Conservation (phyloP, 495 filamentous ascomycete species). For the Usnea hakonensis region DNA sequence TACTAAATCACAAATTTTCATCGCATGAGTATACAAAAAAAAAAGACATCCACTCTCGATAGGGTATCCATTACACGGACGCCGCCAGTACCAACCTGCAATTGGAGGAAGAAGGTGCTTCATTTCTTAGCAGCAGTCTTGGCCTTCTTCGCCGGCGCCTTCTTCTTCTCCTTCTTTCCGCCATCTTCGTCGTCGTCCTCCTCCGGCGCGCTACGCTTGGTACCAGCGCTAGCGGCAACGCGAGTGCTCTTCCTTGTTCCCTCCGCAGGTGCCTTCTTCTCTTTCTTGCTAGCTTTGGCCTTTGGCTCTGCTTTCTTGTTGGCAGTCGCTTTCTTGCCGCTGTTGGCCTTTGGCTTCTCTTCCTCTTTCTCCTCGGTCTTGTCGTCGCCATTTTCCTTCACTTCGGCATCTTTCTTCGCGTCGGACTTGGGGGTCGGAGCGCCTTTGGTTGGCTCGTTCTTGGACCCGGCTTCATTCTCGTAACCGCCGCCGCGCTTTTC, state of each 20-base stretch:
- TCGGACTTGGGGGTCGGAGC: constrained; percentile 36
- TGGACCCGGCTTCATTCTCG: constrained; percentile 44
- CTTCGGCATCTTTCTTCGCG: constrained; percentile 23
- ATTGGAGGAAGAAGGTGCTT: not conserved
- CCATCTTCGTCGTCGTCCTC: constrained; percentile 17
- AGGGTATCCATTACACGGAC: not conserved
- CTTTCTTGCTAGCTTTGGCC: constrained; percentile 25
- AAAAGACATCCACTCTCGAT: not conserved
- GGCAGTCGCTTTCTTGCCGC: constrained; percentile 16
- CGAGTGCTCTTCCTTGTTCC: constrained; percentile 26
- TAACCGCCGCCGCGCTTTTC: constrained; percentile 46
- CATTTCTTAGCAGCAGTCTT: constrained; percentile 25
- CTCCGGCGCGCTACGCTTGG: constrained; percentile 25
- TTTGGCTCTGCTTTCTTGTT: constrained; percentile 22
- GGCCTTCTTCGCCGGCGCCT: constrained; percentile 43
- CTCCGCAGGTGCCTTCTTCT: constrained; percentile 23
- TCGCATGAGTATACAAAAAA: not conserved
- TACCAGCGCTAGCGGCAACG: constrained; percentile 12
- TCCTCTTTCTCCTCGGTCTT: constrained; percentile 11
- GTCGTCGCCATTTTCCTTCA: constrained; percentile 18
- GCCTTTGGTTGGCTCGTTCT: constrained; percentile 45
- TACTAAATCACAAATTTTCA: not conserved
- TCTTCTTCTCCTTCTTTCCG: constrained; percentile 15
- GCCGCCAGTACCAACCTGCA: not conserved
- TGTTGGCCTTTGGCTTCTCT: constrained; percentile 27